phyloP scores from a whole-genome alignment of 257 asterid species.

The Osmanthus fragrans region DNA sequence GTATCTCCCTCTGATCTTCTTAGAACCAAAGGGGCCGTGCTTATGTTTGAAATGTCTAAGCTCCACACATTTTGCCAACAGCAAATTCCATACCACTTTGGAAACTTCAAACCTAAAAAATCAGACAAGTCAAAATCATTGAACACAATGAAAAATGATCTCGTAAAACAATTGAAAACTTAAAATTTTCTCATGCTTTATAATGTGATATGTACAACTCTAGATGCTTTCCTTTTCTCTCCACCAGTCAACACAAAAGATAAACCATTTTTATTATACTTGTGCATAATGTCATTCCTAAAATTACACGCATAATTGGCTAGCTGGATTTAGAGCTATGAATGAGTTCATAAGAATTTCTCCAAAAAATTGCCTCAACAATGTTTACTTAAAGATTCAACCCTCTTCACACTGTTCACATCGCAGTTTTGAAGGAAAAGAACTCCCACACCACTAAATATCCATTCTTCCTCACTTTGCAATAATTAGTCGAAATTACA shows the following conservation, averaged over 20 bases:
- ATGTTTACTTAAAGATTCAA: not conserved
- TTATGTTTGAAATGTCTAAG: constrained; percentile 57
- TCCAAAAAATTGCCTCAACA: constrained; percentile 5
- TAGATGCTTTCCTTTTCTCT: not conserved
- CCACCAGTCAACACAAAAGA: not conserved
- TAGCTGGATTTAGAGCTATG: not conserved
- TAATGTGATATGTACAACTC: not conserved
- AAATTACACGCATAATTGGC: too few species aligned
- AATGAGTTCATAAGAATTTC: not conserved
- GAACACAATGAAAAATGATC: constrained; percentile 1
- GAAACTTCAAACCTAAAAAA: constrained; percentile 72
- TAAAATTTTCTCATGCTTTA: constrained; percentile 1
- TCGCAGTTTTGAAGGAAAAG: not conserved
- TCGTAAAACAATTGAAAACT: not conserved
- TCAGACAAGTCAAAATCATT: constrained; percentile 11
- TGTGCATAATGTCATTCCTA: too few species aligned
- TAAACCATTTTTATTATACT: not conserved
- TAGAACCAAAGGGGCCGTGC: constrained; percentile 58
- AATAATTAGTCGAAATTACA: not conserved
- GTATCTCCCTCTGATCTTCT: constrained; percentile 77
- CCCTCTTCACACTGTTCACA: not conserved
- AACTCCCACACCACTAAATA: not conserved
- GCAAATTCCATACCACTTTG: constrained; percentile 60
- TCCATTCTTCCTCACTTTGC: not conserved
- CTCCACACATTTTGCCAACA: constrained; percentile 69